Base-by-base conservation (phyloP, 2,329 filamentous ascomycete species). In the Plectosphaerella plurivora region DNA sequence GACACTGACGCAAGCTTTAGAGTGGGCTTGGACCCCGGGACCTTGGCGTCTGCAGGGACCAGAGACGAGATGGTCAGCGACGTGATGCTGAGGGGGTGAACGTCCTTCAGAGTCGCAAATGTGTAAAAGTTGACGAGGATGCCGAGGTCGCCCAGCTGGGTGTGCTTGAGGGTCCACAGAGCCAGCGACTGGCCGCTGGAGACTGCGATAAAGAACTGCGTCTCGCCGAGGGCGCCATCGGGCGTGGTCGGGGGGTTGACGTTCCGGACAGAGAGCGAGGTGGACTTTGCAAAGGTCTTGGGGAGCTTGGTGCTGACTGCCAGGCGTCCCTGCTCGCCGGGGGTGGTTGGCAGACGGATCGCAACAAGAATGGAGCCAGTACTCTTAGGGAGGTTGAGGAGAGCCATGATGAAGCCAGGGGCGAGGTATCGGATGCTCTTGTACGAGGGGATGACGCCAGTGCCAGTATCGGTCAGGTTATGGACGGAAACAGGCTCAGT, bases 1-100 rank as follows among this genome's bases (percentile, higher is more conserved):
- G 88, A 91, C 41, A 90, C 87, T 46, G 88, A 92, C 28, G 89
- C 91, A 4, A 96, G 81, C 61, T 89, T 89, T 59, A 95, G 73
- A 62, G 83, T 83, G 64, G 39, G 61, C 46, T 49, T 46, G 15
- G 51, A 42, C 8, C 60, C 85, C 79, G 15, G 81, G 75, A 37
- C 67, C 63, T 49, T 71, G 72, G 51, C 66, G 60, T 74, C 65
- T 3, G 70, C 73, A 1, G 80, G 72, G 20, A 67, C 64, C 65
- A 86, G 86, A 51, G 71, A 70, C 4, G 82, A 84, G 62, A 86
- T 83, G 10, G 77, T 72, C 12, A 87, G 63, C 45, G 76, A 75
- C 3, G 84, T 85, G 59, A 87, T 84, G 57, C 79, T 78, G 39
- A 75, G 72, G 3, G 74, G 73, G 61, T 86, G 83, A 12, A 79